Percentiles rank a stretch among this genome's conserved stretches.
These are phyloP conservation scores for Theileria annulata DNA, from an alignment of 169 alveolate species.

Conservation along the genomic window DNA sequence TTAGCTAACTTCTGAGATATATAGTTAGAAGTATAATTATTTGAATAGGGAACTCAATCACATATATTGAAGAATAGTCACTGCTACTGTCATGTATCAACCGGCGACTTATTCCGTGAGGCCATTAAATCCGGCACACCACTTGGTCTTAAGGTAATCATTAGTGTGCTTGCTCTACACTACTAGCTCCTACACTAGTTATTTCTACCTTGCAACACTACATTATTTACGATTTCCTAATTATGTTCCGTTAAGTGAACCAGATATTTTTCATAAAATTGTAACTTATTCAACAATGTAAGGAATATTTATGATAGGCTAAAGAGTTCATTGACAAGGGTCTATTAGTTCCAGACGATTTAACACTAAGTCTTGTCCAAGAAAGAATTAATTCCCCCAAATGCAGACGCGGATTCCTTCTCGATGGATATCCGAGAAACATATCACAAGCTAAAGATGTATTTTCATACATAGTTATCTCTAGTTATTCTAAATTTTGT, in stretches of 20 bases:
- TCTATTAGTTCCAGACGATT: constrained; percentile 87
- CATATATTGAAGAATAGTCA: constrained; percentile 63
- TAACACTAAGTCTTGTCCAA: constrained; percentile 84
- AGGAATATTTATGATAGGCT: constrained; percentile 87
- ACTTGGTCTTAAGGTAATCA: constrained; percentile 38
- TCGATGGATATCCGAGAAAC: constrained; percentile 95
- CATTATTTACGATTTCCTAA: too few relatives aligned
- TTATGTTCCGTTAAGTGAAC: too few relatives aligned
- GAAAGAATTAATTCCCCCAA: constrained; percentile 84
- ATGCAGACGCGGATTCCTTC: constrained; percentile 88
- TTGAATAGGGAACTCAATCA: constrained; percentile 74
- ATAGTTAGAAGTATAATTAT: too few relatives aligned
- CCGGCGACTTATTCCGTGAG: constrained; percentile 70
- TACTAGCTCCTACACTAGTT: too few relatives aligned
- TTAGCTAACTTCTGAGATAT: too few relatives aligned
- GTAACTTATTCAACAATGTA: too few relatives aligned
- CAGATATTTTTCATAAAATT: too few relatives aligned
- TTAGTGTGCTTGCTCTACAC: not conserved
- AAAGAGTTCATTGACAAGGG: constrained; percentile 89
- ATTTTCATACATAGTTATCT: constrained; percentile 26
- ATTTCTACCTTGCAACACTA: too few relatives aligned
- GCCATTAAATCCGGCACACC: constrained; percentile 50
- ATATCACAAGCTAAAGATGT: constrained; percentile 88
- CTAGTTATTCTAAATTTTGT: not conserved
- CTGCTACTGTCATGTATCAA: constrained; percentile 79